phyloP scores from a whole-genome alignment of 495 filamentous ascomycete genomes.

The Lophiotrema nucula region DNA sequence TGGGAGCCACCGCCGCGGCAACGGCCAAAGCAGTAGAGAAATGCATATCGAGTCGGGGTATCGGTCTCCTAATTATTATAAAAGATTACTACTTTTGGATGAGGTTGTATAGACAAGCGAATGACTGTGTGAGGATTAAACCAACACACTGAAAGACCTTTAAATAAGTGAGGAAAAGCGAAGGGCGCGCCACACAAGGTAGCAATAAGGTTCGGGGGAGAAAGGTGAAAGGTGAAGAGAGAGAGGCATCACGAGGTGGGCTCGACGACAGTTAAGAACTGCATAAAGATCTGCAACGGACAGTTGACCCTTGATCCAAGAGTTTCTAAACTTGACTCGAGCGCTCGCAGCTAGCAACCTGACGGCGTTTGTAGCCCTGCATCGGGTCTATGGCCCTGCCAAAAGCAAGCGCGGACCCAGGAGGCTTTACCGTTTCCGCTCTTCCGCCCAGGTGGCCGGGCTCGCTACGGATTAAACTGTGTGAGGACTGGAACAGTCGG shows the following conservation, averaged over 20 bases:
- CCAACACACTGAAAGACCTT: constrained; percentile 11
- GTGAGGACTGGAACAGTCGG: neutral
- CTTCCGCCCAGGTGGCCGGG: neutral
- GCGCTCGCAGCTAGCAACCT: neutral
- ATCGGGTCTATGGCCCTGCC: neutral
- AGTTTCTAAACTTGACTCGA: constrained; percentile 6
- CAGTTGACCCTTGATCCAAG: neutral
- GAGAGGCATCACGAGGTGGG: constrained; percentile 3
- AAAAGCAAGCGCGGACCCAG: neutral
- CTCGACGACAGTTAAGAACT: neutral
- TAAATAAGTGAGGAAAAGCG: neutral
- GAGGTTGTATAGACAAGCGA: constrained; percentile 5
- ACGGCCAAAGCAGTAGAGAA: constrained; percentile 22
- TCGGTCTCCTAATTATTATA: constrained; percentile 1
- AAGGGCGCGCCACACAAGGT: too few species aligned
- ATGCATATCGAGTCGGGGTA: constrained; percentile 18
- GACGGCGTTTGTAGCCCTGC: constrained; percentile 3
- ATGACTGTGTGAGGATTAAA: constrained; percentile 17
- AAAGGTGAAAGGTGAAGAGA: neutral
- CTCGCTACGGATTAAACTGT: neutral
- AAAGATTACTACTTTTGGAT: neutral
- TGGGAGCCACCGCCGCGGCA: constrained; percentile 13
- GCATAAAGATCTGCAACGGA: neutral
- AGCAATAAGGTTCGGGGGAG: neutral
- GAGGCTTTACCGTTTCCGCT: neutral